Conservation (phyloP, 2,329 filamentous ascomycete genomes). For the Epichloe uncinata region DNA sequence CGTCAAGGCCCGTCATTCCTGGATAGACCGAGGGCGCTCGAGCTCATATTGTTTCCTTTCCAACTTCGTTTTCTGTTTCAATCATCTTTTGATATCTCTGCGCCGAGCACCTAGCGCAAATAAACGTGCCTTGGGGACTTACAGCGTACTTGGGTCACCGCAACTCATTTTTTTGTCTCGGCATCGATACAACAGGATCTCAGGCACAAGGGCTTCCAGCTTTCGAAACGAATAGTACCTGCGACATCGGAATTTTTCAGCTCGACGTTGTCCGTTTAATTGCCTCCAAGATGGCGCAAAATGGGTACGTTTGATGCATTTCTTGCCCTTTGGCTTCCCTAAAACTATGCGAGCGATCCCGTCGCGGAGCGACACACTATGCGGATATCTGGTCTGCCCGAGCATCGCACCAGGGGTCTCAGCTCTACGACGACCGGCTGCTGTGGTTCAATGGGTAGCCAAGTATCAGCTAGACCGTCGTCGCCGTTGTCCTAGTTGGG, state of each 20-base stretch:
- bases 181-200: neutral
- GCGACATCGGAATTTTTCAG: neutral
- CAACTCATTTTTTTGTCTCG: neutral
- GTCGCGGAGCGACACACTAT: neutral
- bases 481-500: neutral
- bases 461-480: neutral
- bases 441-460: neutral
- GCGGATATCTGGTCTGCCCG: neutral
- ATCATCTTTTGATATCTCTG: neutral
- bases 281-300: slow-evolving; percentile 20
- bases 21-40: neutral
- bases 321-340: neutral
- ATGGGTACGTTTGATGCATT: slow-evolving; percentile 12
- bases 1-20: neutral
- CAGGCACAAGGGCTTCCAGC: neutral
- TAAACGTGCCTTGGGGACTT: neutral
- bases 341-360: neutral
- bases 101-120: neutral
- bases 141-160: neutral
- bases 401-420: neutral
- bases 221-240: neutral
- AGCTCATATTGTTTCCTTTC: neutral
- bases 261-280: slow-evolving; percentile 3
- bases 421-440: neutral
- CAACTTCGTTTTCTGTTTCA: neutral